Conservation (phyloP, 1,284 basidiomycete genomes). For the Agaricales sp. region DNA sequence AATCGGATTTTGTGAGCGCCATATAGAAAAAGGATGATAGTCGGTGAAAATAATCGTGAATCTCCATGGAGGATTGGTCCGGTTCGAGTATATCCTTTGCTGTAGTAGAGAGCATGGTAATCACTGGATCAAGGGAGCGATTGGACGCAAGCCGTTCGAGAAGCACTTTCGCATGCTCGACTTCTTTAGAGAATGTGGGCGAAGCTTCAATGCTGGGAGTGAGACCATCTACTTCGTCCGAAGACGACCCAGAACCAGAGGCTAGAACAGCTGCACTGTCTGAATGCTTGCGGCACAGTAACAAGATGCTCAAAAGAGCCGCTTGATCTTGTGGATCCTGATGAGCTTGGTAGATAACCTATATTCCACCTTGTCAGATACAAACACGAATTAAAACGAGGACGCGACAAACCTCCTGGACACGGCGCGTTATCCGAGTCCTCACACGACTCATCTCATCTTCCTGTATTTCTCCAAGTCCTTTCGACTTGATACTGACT, state of each 20-base stretch:
- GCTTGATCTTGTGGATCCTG: conserved; percentile 23
- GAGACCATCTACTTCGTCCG: conserved; percentile 11
- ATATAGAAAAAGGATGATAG: conserved; percentile 25
- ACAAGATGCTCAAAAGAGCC: conserved; percentile 28
- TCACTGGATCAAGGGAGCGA: conserved; percentile 25
- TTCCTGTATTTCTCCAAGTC: conserved; percentile 11
- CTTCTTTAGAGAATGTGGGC: conserved; percentile 19
- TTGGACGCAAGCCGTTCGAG: conserved; percentile 31
- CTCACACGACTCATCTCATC: conserved; percentile 20
- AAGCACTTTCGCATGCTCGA: conserved; percentile 25
- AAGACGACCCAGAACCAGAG: conserved; percentile 13
- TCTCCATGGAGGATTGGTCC: conserved; percentile 10
- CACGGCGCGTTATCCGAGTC: conserved; percentile 21
- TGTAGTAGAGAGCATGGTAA: conserved; percentile 17
- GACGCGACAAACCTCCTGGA: conserved; percentile 26
- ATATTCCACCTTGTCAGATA: background rate
- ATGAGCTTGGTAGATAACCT: conserved; percentile 31
- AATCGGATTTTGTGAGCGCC: conserved; percentile 24
- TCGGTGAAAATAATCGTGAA: conserved; percentile 21
- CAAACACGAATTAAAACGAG: background rate
- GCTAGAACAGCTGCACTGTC: conserved; percentile 18
- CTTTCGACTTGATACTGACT: conserved; percentile 13
- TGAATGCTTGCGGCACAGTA: conserved; percentile 30
- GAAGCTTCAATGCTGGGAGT: conserved; percentile 19
- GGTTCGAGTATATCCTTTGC: conserved; percentile 16